Evolutionary conservation across 305 asterid species (phyloP).

Genomic region (Fraxinus velutina): DNA sequence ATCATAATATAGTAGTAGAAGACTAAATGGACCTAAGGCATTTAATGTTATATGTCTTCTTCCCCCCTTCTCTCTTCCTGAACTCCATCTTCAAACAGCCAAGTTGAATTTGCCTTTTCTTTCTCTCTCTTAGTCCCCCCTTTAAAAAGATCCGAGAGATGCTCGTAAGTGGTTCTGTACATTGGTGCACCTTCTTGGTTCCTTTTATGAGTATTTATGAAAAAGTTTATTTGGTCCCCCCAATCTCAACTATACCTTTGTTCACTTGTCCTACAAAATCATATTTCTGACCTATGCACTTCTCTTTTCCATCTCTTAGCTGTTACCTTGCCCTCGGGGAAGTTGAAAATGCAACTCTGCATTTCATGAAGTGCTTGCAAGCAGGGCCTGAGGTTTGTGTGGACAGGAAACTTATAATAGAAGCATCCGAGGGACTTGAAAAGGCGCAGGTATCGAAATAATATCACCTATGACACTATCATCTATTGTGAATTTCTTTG

Average conservation of each 20-base stretch:
- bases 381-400: slow-evolving; percentile 60
- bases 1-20: neutral
- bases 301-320: slow-evolving; percentile 41
- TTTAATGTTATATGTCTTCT: neutral
- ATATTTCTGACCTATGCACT: slow-evolving; percentile 21
- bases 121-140: neutral
- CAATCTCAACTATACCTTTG: neutral
- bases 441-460: slow-evolving; percentile 60
- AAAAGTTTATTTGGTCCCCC: neutral
- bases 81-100: neutral
- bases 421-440: slow-evolving; percentile 91
- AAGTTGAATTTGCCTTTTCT: neutral
- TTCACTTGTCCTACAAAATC: slow-evolving; percentile 2
- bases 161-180: neutral
- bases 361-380: slow-evolving; percentile 78
- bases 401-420: slow-evolving; percentile 70
- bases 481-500: slow-evolving; percentile 8
- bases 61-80: neutral
- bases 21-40: neutral
- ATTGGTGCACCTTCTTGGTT: neutral
- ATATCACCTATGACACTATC: neutral
- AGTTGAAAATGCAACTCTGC: slow-evolving; percentile 66
- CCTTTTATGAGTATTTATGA: neutral
- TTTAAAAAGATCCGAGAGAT: neutral
- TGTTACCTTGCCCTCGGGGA: slow-evolving; percentile 93